A percentile compares a stretch with the other conserved stretches of the same genome.
Conservation (phyloP, 2,329 filamentous ascomycete species). For the Trichoderma arundinaceum region DNA sequence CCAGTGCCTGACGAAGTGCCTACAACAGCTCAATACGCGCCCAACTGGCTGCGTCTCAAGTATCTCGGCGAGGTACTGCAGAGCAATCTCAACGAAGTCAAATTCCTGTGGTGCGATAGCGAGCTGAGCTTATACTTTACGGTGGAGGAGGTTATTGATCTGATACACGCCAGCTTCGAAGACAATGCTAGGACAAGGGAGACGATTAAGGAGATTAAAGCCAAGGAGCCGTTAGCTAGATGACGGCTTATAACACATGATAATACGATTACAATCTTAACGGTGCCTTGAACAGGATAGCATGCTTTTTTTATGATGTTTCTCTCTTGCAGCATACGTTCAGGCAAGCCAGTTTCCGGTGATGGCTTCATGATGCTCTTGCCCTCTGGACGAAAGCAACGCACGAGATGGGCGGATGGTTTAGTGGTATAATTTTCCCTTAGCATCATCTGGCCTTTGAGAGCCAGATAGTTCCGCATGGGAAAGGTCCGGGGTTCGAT, state of each 20-base stretch:
- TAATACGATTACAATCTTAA: neutral
- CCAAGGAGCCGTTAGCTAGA: constrained; percentile 46
- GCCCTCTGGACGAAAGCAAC: neutral
- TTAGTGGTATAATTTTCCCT: constrained; percentile 33
- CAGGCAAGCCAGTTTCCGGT: neutral
- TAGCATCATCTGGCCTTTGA: constrained; percentile 17
- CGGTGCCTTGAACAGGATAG: no score
- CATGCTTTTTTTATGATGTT: no score
- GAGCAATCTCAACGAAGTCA: constrained; percentile 68
- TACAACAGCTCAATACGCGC: constrained; percentile 64
- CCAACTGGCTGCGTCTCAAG: constrained; percentile 67
- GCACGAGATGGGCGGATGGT: constrained; percentile 28
- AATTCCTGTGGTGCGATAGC: constrained; percentile 68
- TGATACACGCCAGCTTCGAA: constrained; percentile 69
- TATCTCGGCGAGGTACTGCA: constrained; percentile 69
- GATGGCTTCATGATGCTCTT: constrained; percentile 14
- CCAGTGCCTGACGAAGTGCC: constrained; percentile 52
- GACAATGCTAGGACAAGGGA: constrained; percentile 64
- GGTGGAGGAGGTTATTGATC: constrained; percentile 64
- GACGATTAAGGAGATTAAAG: constrained; percentile 62
- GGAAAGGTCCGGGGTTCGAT: constrained; percentile 35
- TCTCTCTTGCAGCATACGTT: neutral
- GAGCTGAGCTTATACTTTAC: constrained; percentile 69
- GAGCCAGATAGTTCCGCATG: neutral
- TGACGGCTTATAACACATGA: neutral